Evolutionary conservation across 2,329 filamentous ascomycete genomes (phyloP).

Genomic region (Acephala macrosclerotiorum): DNA sequence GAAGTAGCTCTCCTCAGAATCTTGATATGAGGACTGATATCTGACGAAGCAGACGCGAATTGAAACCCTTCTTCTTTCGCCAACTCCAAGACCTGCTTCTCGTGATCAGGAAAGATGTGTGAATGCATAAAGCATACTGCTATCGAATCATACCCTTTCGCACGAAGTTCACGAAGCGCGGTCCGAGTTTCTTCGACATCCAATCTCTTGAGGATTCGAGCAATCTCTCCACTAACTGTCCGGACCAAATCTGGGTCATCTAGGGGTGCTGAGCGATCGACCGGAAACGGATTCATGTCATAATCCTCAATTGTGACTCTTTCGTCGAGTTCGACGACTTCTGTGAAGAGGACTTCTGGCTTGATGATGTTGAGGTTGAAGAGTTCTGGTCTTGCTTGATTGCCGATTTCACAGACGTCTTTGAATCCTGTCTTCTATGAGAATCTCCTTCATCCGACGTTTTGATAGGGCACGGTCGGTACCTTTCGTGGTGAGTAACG

Average conservation of each 20-base stretch:
- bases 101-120: conserved; percentile 71
- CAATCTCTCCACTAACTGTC: conserved; percentile 65
- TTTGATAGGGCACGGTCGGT: conserved; percentile 74
- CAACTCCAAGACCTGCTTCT: conserved; percentile 64
- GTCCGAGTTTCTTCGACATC: conserved; percentile 48
- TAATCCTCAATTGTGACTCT: conserved; percentile 65
- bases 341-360: conserved; percentile 71
- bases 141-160: conserved; percentile 60
- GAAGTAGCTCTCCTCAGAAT: conserved; percentile 70
- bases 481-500: conserved; percentile 73
- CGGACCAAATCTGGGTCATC: background rate
- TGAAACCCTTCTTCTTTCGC: conserved; percentile 69
- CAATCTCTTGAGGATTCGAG: conserved; percentile 57
- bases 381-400: conserved; percentile 74
- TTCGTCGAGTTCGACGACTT: conserved; percentile 74
- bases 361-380: conserved; percentile 74
- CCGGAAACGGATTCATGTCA: background rate
- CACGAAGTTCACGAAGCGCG: conserved; percentile 61
- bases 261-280: background rate
- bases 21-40: conserved; percentile 76
- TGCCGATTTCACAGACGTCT: conserved; percentile 75
- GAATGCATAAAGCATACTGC: conserved; percentile 73
- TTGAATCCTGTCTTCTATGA: conserved; percentile 67
- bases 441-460: too few relatives aligned
- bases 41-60: conserved; percentile 69